Conservation (phyloP, 306 rosid species). For the Crotalaria pallida region DNA sequence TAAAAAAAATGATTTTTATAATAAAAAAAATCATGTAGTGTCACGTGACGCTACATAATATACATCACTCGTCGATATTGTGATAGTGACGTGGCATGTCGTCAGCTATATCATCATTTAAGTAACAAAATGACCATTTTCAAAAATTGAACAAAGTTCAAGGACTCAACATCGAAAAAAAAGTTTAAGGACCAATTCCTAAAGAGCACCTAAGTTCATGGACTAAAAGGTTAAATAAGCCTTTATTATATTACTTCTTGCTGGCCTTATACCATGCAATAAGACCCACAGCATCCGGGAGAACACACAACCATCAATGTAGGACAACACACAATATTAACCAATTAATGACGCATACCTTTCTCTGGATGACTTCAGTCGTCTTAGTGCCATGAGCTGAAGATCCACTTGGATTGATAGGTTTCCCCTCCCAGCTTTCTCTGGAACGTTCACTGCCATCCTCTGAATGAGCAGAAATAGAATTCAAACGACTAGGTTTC, state of each 20-base stretch:
- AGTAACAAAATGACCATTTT: no score
- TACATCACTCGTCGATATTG: no score
- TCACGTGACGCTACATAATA: no score
- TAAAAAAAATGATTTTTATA: no score
- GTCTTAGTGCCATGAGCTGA: slow-evolving; percentile 51
- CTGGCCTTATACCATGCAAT: background rate
- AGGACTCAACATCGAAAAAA: no score
- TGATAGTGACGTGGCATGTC: no score
- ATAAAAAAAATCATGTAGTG: no score
- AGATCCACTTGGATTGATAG: slow-evolving; percentile 52
- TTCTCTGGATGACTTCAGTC: slow-evolving; percentile 84
- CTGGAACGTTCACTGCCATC: slow-evolving; percentile 54
- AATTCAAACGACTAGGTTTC: slow-evolving; percentile 64
- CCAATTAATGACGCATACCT: slow-evolving; percentile 50
- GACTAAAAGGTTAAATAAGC: no score
- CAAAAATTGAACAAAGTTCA: no score
- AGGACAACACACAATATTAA: background rate
- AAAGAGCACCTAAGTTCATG: no score
- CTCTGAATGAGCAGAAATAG: slow-evolving; percentile 53
- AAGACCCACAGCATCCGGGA: slow-evolving; percentile 4
- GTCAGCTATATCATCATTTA: no score
- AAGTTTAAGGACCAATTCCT: no score
- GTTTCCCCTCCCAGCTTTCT: slow-evolving; percentile 72
- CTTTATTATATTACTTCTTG: background rate
- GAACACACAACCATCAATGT: background rate